Percentiles rank a stretch among this genome's conserved stretches.
Conservation (phyloP, 2,329 filamentous ascomycete genomes). For the Penicillium sp. region DNA sequence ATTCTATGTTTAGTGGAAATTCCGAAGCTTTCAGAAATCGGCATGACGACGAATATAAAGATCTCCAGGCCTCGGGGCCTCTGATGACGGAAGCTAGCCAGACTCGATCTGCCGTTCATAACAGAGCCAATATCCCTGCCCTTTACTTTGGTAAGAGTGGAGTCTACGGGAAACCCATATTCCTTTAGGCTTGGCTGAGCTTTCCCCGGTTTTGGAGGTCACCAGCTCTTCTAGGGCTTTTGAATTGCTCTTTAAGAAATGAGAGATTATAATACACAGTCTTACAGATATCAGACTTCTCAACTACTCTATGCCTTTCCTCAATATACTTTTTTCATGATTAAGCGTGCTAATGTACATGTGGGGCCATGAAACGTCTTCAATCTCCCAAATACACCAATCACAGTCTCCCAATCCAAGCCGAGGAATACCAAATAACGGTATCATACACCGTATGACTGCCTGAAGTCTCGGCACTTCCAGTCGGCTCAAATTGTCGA, state of each 20-base stretch:
- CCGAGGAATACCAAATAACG: slow-evolving; percentile 28
- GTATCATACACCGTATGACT: slow-evolving; percentile 28
- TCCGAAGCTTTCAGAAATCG: not conserved
- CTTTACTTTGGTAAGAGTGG: not conserved
- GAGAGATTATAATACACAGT: not conserved
- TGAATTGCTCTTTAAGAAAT: not conserved
- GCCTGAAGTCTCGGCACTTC: slow-evolving; percentile 27
- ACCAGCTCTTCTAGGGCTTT: not conserved
- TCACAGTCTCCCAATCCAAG: not conserved
- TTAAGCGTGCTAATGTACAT: not conserved
- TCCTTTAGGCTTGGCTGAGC: not conserved
- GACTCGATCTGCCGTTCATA: slow-evolving; percentile 27
- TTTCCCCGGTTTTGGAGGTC: slow-evolving; percentile 5
- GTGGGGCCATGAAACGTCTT: not conserved
- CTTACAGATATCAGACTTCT: not conserved
- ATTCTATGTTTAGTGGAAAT: not conserved
- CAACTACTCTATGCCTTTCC: not conserved
- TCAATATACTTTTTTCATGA: not conserved
- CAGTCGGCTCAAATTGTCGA: slow-evolving; percentile 19
- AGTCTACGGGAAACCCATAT: slow-evolving; percentile 7
- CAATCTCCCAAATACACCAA: slow-evolving; percentile 3
- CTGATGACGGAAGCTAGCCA: slow-evolving; percentile 27
- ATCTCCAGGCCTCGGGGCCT: not conserved
- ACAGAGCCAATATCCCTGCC: not conserved
- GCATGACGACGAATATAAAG: slow-evolving; percentile 12